Evolutionary conservation across 148 eudicot species (phyloP).

Genomic region (Camellia lanceoleosa): DNA sequence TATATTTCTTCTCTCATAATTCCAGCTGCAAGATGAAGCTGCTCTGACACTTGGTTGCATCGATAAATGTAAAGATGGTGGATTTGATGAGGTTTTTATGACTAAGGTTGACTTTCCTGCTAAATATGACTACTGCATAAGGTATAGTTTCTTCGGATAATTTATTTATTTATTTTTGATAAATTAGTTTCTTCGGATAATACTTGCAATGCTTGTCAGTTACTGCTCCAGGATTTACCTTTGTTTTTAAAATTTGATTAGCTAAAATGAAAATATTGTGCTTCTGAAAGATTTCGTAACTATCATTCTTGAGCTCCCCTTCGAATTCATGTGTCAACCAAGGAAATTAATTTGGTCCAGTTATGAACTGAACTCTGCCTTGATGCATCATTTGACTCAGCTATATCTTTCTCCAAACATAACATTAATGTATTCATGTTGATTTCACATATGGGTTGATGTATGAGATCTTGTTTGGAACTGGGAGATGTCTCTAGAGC

Average conservation of each 20-base stretch:
- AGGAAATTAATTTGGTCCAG: neutral
- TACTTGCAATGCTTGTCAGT: neutral
- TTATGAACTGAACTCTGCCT: neutral
- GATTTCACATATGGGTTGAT: no score
- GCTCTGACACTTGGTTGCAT: conserved; percentile 54
- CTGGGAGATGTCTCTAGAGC: no score
- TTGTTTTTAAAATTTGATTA: neutral
- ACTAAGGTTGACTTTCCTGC: conserved; percentile 77
- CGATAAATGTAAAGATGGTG: conserved; percentile 65
- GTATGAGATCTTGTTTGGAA: no score
- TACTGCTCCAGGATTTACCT: neutral
- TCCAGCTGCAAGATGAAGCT: conserved; percentile 83
- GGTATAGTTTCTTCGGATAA: conserved; percentile 36
- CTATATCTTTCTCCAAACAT: no score
- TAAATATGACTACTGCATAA: conserved; percentile 78
- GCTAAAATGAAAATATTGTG: neutral
- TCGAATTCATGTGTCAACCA: neutral
- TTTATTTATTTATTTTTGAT: neutral
- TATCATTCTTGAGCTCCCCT: neutral
- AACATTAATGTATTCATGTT: no score
- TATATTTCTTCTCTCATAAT: conserved; percentile 15
- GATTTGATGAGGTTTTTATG: conserved; percentile 80
- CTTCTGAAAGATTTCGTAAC: neutral
- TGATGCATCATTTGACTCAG: no score
- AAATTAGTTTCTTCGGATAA: no score